These are phyloP conservation scores for Dendrobium officinale DNA, from an alignment of 106 monocot genomes.

Conservation along the genomic window DNA sequence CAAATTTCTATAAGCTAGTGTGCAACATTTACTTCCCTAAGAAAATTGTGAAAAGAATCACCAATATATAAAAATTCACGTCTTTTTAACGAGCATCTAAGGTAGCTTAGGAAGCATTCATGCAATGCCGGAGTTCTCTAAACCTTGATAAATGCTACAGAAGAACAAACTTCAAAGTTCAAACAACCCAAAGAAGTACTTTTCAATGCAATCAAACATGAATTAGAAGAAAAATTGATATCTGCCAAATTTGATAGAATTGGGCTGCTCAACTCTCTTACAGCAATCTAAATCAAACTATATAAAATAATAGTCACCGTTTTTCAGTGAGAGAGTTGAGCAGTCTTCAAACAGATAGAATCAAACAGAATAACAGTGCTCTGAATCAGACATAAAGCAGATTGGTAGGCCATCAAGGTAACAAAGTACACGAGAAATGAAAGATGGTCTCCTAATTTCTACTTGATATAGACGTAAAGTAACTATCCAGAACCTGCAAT, in stretches of 20 bases:
- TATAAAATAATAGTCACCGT: too few relatives aligned
- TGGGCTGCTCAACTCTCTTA: too few relatives aligned
- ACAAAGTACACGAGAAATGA: not conserved
- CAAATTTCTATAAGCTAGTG: not conserved
- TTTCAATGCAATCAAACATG: too few relatives aligned
- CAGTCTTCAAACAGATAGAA: too few relatives aligned
- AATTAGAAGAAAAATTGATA: too few relatives aligned
- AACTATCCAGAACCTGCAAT: too few relatives aligned
- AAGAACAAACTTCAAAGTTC: not conserved
- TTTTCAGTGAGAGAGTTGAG: too few relatives aligned
- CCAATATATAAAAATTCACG: not conserved
- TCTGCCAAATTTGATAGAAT: too few relatives aligned
- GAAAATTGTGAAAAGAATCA: not conserved
- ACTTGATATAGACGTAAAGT: too few relatives aligned
- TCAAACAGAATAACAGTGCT: too few relatives aligned
- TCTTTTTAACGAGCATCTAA: not conserved
- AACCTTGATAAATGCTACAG: not conserved
- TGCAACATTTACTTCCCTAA: not conserved
- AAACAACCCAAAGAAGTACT: too few relatives aligned
- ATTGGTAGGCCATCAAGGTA: not conserved
- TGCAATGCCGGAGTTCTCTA: not conserved
- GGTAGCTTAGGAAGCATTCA: not conserved
- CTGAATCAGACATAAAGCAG: not conserved
- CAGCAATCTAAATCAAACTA: too few relatives aligned
- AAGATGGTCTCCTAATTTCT: not conserved